Base-by-base conservation (phyloP, 2,329 filamentous ascomycete genomes). In the Aspergillus unguis region DNA sequence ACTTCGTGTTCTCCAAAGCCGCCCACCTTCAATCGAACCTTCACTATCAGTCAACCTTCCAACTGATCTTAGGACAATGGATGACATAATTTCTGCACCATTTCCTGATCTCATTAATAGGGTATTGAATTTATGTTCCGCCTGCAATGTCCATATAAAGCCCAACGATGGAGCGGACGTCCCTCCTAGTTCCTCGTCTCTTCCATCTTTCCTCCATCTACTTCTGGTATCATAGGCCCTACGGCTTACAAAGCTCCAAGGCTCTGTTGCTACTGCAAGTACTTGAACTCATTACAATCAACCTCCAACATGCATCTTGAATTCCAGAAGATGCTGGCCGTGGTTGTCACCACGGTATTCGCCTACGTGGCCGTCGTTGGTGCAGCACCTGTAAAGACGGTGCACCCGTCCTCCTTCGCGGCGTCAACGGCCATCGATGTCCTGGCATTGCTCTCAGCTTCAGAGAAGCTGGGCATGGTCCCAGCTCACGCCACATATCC, bases 401-500 rank as follows among this genome's bases (percentile, higher is more conserved):
- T 53, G 29, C 26, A 45, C 4, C 26, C 42, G 8, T 42, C 46
- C 35, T 65, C 54, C 28, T 68, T 68, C 44, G 57, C 62, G 2
- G 66, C 65, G 23, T 57, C 63, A 2, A 50, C 58, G 0, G 58
- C 60, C 1, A 50, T 67, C 10, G 62, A 63, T 5, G 61, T 65
- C 6, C 51, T 63, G 23, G 62, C 62, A 0, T 36, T 68, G 25
- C 52, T 65, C 28, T 57, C 52, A 9, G 64, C 65, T 4, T 63
- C 62, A 26, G 58, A 61, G 2, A 58, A 58, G 35, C 59, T 62
- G 6, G 65, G 46, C 10, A 52, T 31, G 2, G 58, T 65, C n/a
- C 64, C 65, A 0, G 52, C 56, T 3, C 45, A 55, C 43, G 61
- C 62, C 2, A 62, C 61, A 2, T 68, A 68, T 37, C 61, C 60